phyloP scores from a whole-genome alignment of 2,329 filamentous ascomycete genomes.

The Aspergillus novoparasiticus region DNA sequence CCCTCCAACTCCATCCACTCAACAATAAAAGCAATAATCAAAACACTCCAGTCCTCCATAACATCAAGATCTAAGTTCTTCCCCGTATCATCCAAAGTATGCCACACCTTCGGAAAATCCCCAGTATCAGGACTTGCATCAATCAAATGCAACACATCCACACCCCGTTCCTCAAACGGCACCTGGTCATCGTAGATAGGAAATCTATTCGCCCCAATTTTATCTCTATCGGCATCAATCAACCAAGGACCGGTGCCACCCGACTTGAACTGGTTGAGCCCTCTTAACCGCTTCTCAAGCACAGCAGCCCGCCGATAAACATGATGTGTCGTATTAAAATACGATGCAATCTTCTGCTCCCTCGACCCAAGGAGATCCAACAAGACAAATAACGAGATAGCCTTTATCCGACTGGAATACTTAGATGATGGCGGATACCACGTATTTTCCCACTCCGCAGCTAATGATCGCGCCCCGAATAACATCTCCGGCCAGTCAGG shows the following conservation, averaged over 20 bases:
- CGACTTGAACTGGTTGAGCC: background rate
- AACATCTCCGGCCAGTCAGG: slow-evolving; percentile 63
- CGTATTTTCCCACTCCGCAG: slow-evolving; percentile 74
- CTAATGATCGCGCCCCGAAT: slow-evolving; percentile 83
- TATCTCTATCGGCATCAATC: slow-evolving; percentile 59
- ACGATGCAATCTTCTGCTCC: slow-evolving; percentile 73
- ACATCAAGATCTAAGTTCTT: slow-evolving; percentile 78
- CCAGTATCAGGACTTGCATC: slow-evolving; percentile 57
- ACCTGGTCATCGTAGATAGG: slow-evolving; percentile 81
- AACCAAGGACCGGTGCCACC: slow-evolving; percentile 58
- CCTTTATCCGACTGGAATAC: slow-evolving; percentile 71
- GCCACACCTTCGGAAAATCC: slow-evolving; percentile 79
- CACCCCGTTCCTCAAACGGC: slow-evolving; percentile 82
- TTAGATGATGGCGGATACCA: slow-evolving; percentile 70
- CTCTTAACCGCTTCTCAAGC: slow-evolving; percentile 72
- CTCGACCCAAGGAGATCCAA: slow-evolving; percentile 79
- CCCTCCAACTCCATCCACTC: slow-evolving; percentile 87
- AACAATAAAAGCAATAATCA: slow-evolving; percentile 78
- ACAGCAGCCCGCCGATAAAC: slow-evolving; percentile 76
- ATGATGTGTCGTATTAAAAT: slow-evolving; percentile 89
- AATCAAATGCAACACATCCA: slow-evolving; percentile 86
- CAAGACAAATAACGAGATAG: slow-evolving; percentile 87
- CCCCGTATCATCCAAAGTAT: slow-evolving; percentile 78
- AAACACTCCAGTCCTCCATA: slow-evolving; percentile 81
- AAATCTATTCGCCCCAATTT: slow-evolving; percentile 35